Conservation (phyloP, 257 asterid genomes). For the Gentiana straminea region DNA sequence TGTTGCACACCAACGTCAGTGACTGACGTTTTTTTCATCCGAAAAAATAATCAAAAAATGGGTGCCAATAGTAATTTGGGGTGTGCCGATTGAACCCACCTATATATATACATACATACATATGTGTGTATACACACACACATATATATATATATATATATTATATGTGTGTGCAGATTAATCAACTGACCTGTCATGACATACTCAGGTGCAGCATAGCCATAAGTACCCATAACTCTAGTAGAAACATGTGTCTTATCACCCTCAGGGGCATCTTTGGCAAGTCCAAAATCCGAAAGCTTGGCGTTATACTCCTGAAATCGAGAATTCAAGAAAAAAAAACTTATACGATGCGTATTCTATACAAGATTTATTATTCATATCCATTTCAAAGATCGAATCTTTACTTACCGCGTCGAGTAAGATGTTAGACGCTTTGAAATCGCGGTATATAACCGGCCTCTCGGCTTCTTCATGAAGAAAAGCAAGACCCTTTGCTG, state of each 20-base stretch:
- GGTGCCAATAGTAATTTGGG: too few relatives aligned
- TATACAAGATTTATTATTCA: background rate
- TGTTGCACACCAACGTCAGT: too few relatives aligned
- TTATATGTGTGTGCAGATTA: background rate
- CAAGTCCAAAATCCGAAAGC: constrained; percentile 87
- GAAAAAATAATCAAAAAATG: too few relatives aligned
- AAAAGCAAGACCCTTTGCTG: constrained; percentile 78
- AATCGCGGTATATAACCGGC: constrained; percentile 68
- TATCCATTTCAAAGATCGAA: constrained; percentile 12
- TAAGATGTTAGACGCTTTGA: constrained; percentile 59
- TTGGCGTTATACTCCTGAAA: constrained; percentile 71
- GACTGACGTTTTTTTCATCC: too few relatives aligned
- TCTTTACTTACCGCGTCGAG: constrained; percentile 42
- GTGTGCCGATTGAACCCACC: too few relatives aligned
- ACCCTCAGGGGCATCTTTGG: constrained; percentile 78
- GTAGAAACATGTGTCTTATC: constrained; percentile 83
- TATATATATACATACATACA: too few relatives aligned
- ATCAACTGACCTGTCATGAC: constrained; percentile 49
- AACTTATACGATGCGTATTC: constrained; percentile 15
- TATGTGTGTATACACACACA: too few relatives aligned
- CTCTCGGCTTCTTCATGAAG: constrained; percentile 80
- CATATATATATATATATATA: too few relatives aligned
- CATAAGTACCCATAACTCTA: constrained; percentile 79
- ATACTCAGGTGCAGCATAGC: constrained; percentile 85
- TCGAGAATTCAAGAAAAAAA: constrained; percentile 2